phyloP scores from a whole-genome alignment of 169 alveolate species.

The Plasmodium malariae region DNA sequence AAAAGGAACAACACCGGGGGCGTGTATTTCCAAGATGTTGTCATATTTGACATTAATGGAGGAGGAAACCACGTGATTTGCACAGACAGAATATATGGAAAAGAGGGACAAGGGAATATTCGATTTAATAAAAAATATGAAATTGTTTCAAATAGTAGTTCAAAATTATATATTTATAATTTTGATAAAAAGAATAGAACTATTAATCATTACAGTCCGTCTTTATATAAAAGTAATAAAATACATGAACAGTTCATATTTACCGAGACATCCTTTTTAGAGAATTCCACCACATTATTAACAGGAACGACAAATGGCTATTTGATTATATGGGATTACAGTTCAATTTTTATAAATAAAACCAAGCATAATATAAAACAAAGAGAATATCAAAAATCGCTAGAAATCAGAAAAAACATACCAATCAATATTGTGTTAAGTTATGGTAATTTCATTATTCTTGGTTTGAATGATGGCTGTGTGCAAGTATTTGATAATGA shows the following conservation, averaged over 20 bases:
- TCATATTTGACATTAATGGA: slow-evolving; percentile 57
- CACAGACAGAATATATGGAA: slow-evolving; percentile 64
- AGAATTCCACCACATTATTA: slow-evolving; percentile 52
- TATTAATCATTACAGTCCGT: slow-evolving; percentile 74
- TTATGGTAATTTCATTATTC: slow-evolving; percentile 61
- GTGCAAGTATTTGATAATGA: slow-evolving; percentile 66
- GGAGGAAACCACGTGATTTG: slow-evolving; percentile 51
- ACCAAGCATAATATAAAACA: slow-evolving; percentile 65
- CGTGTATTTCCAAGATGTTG: slow-evolving; percentile 39
- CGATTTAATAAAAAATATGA: slow-evolving; percentile 70
- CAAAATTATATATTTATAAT: slow-evolving; percentile 70
- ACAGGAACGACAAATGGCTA: slow-evolving; percentile 75
- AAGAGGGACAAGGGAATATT: slow-evolving; percentile 52
- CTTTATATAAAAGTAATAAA: slow-evolving; percentile 74
- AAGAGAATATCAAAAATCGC: slow-evolving; percentile 74
- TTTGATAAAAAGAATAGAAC: slow-evolving; percentile 57
- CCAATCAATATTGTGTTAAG: slow-evolving; percentile 57
- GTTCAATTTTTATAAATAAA: slow-evolving; percentile 70
- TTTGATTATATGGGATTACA: slow-evolving; percentile 69
- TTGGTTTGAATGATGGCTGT: slow-evolving; percentile 69
- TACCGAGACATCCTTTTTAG: slow-evolving; percentile 71
- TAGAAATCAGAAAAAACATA: slow-evolving; percentile 61
- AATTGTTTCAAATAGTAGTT: slow-evolving; percentile 50
- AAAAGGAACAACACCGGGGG: not conserved
- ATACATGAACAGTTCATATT: slow-evolving; percentile 61